Evolutionary conservation across 345 rosid genomes (phyloP), one percentile per base, ranked within the genome.

Genomic region (Rhodamnia argentea): DNA sequence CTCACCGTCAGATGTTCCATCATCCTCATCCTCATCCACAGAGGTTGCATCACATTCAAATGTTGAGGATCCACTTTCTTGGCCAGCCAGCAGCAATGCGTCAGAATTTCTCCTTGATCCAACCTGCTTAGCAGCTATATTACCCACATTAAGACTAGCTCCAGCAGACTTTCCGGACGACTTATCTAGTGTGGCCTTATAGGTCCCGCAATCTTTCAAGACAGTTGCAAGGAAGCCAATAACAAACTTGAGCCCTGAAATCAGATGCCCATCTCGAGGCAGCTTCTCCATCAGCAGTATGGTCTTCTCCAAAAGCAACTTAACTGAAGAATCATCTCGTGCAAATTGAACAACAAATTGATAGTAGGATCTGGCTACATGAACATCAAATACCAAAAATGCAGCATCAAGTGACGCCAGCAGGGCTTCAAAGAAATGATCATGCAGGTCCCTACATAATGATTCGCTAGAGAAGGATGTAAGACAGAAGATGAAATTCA

Each of bases 1-100:
- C 92, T 97, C 99, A 88, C 99, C 99, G 91, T 97, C 99, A 88
- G 99, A 97, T 89, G 99, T 97, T 85, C 97, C 99, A 86, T 97
- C 99, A 91, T 97, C 99, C 90, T 97, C 99, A 88, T 97, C 99
- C 82, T 97, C 99, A 89, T 97, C 99, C 64, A 93, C 90, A 87
- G 99, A 97, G 87, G 95, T 94, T 78, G 96, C 99, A 92, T 97
- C 99, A 88, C 99, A 95, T 81, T 97, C 99, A 87, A 96, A 93
- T 59, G 93, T 89, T 52, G 90, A 83, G 44, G 97, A 87, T 87
- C 93, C 93, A 86, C 96, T 95, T 91, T 93, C 99, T 90, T 92
- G 95, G 90, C 91, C 92, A 74, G 92, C 85, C 84, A 95, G 93
- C 86, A 96, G 89, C 86, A 95, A 83, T 40, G 96, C 85, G 82